These are phyloP conservation scores for Plasmodiophora brassicae DNA, from an alignment of 208 protist genomes.

Conservation along the genomic window DNA sequence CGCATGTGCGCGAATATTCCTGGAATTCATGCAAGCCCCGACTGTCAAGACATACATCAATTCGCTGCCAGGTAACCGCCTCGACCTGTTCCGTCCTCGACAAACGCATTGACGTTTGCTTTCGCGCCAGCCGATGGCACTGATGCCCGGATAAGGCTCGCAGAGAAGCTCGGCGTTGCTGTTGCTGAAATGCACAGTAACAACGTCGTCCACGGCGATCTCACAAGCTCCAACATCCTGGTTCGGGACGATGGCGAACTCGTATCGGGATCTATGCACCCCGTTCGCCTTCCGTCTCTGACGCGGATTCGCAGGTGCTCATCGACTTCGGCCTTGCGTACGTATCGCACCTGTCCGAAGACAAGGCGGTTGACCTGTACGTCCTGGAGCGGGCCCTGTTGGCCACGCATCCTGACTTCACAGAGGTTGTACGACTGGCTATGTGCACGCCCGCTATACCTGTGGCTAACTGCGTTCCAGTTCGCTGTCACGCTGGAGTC, in stretches of 20 bases:
- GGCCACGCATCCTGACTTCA: conserved; percentile 79
- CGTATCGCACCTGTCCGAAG: conserved; percentile 75
- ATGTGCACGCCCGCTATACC: not conserved
- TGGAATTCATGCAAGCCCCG: conserved; percentile 55
- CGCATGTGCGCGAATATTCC: conserved; percentile 36
- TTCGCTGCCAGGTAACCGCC: not conserved
- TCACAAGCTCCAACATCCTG: conserved; percentile 49
- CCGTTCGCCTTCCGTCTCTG: not conserved
- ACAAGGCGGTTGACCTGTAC: conserved; percentile 95
- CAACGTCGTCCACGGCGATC: conserved; percentile 42
- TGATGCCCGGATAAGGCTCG: not conserved
- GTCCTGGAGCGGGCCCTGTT: conserved; percentile 91
- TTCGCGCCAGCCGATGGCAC: not conserved
- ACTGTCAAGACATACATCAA: conserved; percentile 42
- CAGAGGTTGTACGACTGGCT: conserved; percentile 47
- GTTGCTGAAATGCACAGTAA: conserved; percentile 59
- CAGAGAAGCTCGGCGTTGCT: conserved; percentile 33
- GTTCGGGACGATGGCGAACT: conserved; percentile 32
- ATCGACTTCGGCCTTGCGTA: conserved; percentile 94
- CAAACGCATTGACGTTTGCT: too few relatives aligned
- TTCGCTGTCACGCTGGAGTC: not conserved
- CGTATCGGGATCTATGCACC: not conserved
- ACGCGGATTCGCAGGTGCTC: conserved; percentile 56
- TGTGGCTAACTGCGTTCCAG: not conserved
- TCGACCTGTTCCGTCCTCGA: too few relatives aligned